A percentile compares a stretch with the other conserved stretches of the same genome.
These are phyloP conservation scores for Oleoguttula mirabilis DNA, from an alignment of 495 filamentous ascomycete genomes.

Conservation along the genomic window DNA sequence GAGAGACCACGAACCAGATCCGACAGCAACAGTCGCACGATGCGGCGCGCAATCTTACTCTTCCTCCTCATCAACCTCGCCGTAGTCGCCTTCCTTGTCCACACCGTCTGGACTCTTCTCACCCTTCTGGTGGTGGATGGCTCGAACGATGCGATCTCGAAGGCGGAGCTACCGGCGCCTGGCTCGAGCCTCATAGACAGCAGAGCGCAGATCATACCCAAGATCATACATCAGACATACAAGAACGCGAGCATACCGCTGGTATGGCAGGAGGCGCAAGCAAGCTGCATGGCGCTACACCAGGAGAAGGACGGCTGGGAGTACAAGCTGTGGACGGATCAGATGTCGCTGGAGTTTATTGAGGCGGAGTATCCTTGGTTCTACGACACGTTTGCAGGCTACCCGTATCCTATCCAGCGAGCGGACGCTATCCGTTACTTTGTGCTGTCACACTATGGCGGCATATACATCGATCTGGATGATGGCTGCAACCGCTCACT, in stretches of 20 bases:
- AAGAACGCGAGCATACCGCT: conserved; percentile 63
- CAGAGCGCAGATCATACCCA: conserved; percentile 61
- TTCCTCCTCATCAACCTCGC: conserved; percentile 37
- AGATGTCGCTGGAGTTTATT: conserved; percentile 63
- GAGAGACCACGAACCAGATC: no score
- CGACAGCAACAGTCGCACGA: no score
- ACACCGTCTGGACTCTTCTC: conserved; percentile 34
- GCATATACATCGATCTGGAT: conserved; percentile 82
- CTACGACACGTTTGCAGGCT: conserved; percentile 68
- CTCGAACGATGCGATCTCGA: conserved; percentile 32
- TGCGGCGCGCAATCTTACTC: conserved; percentile 28
- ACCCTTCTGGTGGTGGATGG: conserved; percentile 34
- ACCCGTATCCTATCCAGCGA: conserved; percentile 70
- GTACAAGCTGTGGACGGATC: conserved; percentile 70
- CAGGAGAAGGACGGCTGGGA: conserved; percentile 39
- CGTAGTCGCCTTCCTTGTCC: conserved; percentile 38
- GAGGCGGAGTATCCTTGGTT: conserved; percentile 62
- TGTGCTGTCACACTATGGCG: conserved; percentile 68
- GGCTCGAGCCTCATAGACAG: conserved; percentile 33
- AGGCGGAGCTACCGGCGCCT: conserved; percentile 32
- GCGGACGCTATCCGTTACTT: conserved; percentile 86
- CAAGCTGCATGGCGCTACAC: conserved; percentile 65
- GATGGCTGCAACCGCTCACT: conserved; percentile 75
- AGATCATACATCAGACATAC: conserved; percentile 86
- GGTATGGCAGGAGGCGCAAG: conserved; percentile 60